Conservation (phyloP, 1,284 basidiomycete genomes). For the Naganishia sp. region DNA sequence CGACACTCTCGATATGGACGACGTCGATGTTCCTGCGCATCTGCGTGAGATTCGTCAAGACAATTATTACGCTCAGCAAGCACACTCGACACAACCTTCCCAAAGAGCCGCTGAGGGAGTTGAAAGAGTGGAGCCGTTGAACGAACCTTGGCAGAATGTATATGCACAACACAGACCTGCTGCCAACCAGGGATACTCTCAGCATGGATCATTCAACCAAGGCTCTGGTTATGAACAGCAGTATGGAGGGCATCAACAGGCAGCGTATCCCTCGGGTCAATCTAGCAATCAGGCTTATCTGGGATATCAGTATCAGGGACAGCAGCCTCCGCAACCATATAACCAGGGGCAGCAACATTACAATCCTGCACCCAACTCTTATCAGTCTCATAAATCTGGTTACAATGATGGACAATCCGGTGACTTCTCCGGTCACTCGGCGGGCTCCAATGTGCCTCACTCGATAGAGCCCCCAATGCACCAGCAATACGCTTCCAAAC, state of each 20-base stretch:
- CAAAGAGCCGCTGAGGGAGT: slow-evolving; percentile 21
- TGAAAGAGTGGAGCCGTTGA: slow-evolving; percentile 27
- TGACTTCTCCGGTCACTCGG: background rate
- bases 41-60: slow-evolving; percentile 17
- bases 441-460: slow-evolving; percentile 3
- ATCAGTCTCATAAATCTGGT: background rate
- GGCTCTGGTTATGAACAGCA: background rate
- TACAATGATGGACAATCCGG: background rate
- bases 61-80: slow-evolving; percentile 14
- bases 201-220: background rate
- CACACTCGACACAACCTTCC: slow-evolving; percentile 2
- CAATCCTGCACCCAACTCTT: background rate
- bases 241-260: slow-evolving; percentile 1
- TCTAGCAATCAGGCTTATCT: background rate
- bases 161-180: background rate
- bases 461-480: slow-evolving; percentile 1
- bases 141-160: slow-evolving; percentile 7
- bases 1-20: slow-evolving; percentile 18
- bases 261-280: background rate
- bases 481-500: slow-evolving; percentile 1
- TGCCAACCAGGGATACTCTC: slow-evolving; percentile 1
- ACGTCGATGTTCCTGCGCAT: slow-evolving; percentile 25
- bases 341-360: background rate
- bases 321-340: background rate
- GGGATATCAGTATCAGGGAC: slow-evolving; percentile 12